Evolutionary conservation across 306 rosid species (phyloP), one percentile per base, ranked within the genome.

Genomic region (Corylus avellana): DNA sequence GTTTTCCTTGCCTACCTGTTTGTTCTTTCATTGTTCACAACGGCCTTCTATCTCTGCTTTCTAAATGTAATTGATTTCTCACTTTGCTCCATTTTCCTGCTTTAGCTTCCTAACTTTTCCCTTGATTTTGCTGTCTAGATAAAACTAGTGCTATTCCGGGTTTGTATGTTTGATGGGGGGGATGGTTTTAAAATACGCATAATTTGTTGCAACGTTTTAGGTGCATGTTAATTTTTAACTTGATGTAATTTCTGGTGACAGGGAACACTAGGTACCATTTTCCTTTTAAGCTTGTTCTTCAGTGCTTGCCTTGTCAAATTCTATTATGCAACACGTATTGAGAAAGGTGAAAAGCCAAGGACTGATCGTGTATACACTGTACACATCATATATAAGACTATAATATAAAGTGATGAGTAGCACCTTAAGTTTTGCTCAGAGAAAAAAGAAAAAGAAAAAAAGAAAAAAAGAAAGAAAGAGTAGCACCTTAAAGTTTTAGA

Each of bases 271-370:
- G 66, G 66, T 22, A 59, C 66, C 37, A 22, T 59, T 59, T 59
- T 11, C 37, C 50, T 18, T 67, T 42, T 67, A 4, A 39, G 50
- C 50, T 3, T 67, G 25, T 27, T n/a, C 4, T n/a, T 20, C 27
- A 42, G 32, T 29, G 18, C 44, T 32, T 63, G 42, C 46, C 44
- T 32, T 13, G 44, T 63, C 70, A 63, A 63, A 63, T 12, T 46
- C 32, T 63, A 63, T 32, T 32, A 13, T 63, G 70, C 8, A n/a
- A 13, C 44, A 13, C 11, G 13, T 63, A 13, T 13, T 29, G 44
- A 63, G 70, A 63, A 63, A 63, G 70, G 42, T 63, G 70, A 63
- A 63, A 63, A 32, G 44, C 70, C 13, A 59, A 25, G 12, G 69
- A 29, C 69, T 14, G 42, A 35, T 29, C 46, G 0, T 62, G 13